Base-by-base conservation (phyloP, 306 rosid species). In the Lupinus albus region DNA sequence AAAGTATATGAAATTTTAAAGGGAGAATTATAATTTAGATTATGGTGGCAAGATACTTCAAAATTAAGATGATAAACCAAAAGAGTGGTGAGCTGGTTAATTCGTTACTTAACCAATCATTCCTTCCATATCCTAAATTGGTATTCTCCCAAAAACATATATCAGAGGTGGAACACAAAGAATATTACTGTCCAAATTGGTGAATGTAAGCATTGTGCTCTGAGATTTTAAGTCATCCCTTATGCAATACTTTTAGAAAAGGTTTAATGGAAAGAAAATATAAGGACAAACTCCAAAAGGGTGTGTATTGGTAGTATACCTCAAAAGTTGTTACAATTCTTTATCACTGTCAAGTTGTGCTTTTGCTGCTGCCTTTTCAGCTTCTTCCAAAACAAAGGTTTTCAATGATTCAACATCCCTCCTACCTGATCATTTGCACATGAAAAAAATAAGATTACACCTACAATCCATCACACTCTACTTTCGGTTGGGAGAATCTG, bases 311-410 rank as follows among this genome's bases (percentile, higher is more conserved):
- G 69, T 32, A 17, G 57, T 36, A 67, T 86, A 83, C 87, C 87
- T 73, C 63, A 67, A 35, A 50, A 72, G 6, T 72, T 14, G 33
- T 81, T 76, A 84, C 76, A 89, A 74, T 54, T 93, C 97, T 33
- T 80, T 64, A 42, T 80, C 87, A 67, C 61, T 76, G 66, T 72
- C 88, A 56, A 84, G 78, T 17, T 82, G 92, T 39, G 82, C 84
- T 65, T 86, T 88, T 59, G 86, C 68, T 25, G 94, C 95, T 51
- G 97, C 97, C 79, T 88, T 86, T 64, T 89, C 94, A 73, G 97
- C 85, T 78, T 89, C 97, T 44, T 89, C 95, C 64, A 89, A 64
- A 71, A 76, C 94, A 82, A 89, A 93, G 57, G 42, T 76, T 80
- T 78, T 89, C 33, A 87, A 87, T 48, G 95, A 84, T 76, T 86